A percentile compares a stretch with the other conserved stretches of the same genome.
phyloP scores from a whole-genome alignment of 106 monocot genomes.

The Apostasia shenzhenica region DNA sequence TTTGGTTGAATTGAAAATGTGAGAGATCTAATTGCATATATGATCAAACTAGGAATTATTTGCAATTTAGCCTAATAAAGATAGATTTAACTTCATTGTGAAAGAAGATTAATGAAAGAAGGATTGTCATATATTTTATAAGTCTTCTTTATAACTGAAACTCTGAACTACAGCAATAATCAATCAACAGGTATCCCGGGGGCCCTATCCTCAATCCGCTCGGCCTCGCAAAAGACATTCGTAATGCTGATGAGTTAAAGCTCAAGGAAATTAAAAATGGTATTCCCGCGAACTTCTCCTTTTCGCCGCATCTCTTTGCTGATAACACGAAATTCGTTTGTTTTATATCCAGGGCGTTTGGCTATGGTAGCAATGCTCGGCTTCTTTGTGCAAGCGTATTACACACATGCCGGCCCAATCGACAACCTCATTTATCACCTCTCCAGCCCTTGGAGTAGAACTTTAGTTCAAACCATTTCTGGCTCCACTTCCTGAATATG shows the following conservation, averaged over 20 bases:
- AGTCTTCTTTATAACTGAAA: too few relatives aligned
- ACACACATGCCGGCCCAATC: slow-evolving; percentile 63
- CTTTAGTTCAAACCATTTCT: slow-evolving; percentile 63
- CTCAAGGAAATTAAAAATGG: slow-evolving; percentile 94
- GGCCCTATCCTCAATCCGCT: slow-evolving; percentile 79
- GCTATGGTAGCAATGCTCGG: slow-evolving; percentile 89
- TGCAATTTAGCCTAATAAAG: too few relatives aligned
- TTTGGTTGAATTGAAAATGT: too few relatives aligned
- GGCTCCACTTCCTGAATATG: slow-evolving; percentile 23
- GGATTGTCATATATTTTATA: too few relatives aligned
- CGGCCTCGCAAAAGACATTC: slow-evolving; percentile 61
- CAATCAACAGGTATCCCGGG: slow-evolving; percentile 55
- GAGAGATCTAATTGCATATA: too few relatives aligned
- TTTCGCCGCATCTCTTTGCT: not conserved
- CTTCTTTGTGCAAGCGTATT: slow-evolving; percentile 61
- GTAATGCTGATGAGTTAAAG: slow-evolving; percentile 49
- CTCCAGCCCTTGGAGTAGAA: slow-evolving; percentile 63
- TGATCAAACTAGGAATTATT: too few relatives aligned
- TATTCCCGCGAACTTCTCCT: slow-evolving; percentile 2
- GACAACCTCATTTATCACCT: slow-evolving; percentile 75
- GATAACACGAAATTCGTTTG: not conserved
- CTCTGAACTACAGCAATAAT: too few relatives aligned
- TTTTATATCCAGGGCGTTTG: slow-evolving; percentile 43
- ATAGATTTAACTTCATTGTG: too few relatives aligned
- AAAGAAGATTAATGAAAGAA: too few relatives aligned